phyloP scores from a whole-genome alignment of 345 rosid genomes.

The Hypericum androsaemum region DNA sequence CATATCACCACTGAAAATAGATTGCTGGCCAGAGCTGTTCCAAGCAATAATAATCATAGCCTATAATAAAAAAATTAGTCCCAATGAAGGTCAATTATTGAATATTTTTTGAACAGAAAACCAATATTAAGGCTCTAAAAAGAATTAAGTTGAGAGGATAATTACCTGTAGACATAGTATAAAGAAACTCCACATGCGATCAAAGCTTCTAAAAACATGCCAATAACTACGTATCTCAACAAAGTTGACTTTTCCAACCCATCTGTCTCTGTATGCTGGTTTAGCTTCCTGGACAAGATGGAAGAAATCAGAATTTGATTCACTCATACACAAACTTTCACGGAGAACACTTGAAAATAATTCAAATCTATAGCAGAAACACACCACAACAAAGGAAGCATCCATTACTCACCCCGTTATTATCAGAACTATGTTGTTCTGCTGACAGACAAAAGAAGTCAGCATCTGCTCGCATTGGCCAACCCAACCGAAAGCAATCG shows the following conservation, averaged over 20 bases:
- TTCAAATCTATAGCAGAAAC: not conserved
- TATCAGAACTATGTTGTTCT: conserved; percentile 26
- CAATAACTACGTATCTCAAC: conserved; percentile 97
- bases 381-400: not conserved
- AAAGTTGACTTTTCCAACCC: conserved; percentile 96
- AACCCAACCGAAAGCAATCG: conserved; percentile 92
- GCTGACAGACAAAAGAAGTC: conserved; percentile 61
- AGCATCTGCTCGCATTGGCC: conserved; percentile 99
- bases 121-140: conserved; percentile 2
- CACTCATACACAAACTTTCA: too few relatives aligned
- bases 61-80: conserved; percentile 29
- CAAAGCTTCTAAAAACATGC: conserved; percentile 98
- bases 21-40: conserved; percentile 62
- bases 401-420: conserved; percentile 45
- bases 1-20: conserved; percentile 44
- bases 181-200: conserved; percentile 98
- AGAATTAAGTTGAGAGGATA: not conserved
- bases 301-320: not conserved
- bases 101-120: too few relatives aligned
- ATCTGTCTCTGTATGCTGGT: conserved; percentile 47
- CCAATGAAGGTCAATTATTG: conserved; percentile 13
- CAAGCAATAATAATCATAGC: conserved; percentile 95
- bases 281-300: conserved; percentile 52
- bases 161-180: conserved; percentile 82
- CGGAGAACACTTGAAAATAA: too few relatives aligned